Percentiles rank a stretch among this genome's conserved stretches.
Conservation (phyloP, 208 protist species). For the Acanthamoeba healyi region DNA sequence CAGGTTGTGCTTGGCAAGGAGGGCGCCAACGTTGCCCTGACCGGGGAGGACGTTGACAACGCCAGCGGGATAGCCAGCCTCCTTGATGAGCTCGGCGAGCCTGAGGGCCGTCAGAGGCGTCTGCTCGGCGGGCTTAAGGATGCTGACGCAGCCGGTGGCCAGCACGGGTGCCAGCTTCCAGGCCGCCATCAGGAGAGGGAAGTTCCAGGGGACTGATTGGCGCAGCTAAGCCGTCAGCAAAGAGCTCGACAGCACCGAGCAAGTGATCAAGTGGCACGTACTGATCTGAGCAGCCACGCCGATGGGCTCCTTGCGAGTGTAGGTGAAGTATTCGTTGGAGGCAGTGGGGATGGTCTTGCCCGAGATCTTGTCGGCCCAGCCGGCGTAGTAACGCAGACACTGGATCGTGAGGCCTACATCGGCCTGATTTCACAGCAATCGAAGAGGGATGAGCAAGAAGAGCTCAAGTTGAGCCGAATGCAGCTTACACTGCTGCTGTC, state of each 20-base stretch:
- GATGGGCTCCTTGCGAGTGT: conserved; percentile 92
- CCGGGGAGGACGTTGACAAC: conserved; percentile 94
- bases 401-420: conserved; percentile 90
- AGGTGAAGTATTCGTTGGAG: conserved; percentile 85
- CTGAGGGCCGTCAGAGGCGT: conserved; percentile 93
- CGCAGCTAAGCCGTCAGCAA: not conserved
- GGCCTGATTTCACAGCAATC: too few relatives aligned
- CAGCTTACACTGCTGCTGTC: too few relatives aligned
- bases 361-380: conserved; percentile 94
- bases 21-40: conserved; percentile 90
- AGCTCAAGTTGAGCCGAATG: too few relatives aligned
- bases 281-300: conserved; percentile 92
- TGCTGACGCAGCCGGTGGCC: conserved; percentile 91
- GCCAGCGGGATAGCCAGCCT: conserved; percentile 93
- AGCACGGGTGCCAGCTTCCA: conserved; percentile 94
- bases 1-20: conserved; percentile 85
- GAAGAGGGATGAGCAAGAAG: not conserved
- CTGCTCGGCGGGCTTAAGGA: conserved; percentile 94
- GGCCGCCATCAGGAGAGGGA: conserved; percentile 92
- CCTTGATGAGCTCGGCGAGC: conserved; percentile 90
- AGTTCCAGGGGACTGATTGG: conserved; percentile 92
- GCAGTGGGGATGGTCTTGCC: conserved; percentile 89
- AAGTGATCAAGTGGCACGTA: not conserved
- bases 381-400: conserved; percentile 93
- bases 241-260: not conserved